Conservation (phyloP, 768 basidiomycete genomes). For the Hericium erinaceus region DNA sequence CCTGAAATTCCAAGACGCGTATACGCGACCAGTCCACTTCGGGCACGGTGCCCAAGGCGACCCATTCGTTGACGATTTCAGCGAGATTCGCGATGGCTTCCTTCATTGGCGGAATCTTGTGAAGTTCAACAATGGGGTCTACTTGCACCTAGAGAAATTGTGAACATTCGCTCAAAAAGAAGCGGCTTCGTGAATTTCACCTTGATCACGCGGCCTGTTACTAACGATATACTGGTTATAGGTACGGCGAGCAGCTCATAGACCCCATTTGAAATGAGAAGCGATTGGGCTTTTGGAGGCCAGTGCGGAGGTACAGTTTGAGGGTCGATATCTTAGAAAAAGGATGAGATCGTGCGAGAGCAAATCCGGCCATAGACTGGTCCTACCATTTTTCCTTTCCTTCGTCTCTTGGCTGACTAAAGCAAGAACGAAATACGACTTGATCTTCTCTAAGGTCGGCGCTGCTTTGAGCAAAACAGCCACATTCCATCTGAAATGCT, state of each 20-base stretch:
- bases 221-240: constrained; percentile 63
- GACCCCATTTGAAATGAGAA: constrained; percentile 40
- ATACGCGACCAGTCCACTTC: constrained; percentile 85
- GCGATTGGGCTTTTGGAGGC: constrained; percentile 49
- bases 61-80: constrained; percentile 49
- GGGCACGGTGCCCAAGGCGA: constrained; percentile 32
- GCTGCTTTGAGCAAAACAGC: constrained; percentile 64
- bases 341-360: neutral
- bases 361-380: neutral
- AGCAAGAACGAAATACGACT: constrained; percentile 61
- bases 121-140: constrained; percentile 56
- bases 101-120: constrained; percentile 52
- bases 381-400: constrained; percentile 49
- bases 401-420: constrained; percentile 60
- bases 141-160: constrained; percentile 53
- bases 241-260: constrained; percentile 65
- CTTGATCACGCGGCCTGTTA: constrained; percentile 67
- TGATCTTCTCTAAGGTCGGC: constrained; percentile 37
- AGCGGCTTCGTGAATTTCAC: constrained; percentile 24
- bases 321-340: constrained; percentile 42
- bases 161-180: neutral
- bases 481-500: constrained; percentile 70
- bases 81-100: constrained; percentile 45
- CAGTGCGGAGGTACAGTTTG: constrained; percentile 63
- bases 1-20: constrained; percentile 87